Evolutionary conservation across 2,329 filamentous ascomycete genomes (phyloP).

Genomic region (Trichoderma polysporum): DNA sequence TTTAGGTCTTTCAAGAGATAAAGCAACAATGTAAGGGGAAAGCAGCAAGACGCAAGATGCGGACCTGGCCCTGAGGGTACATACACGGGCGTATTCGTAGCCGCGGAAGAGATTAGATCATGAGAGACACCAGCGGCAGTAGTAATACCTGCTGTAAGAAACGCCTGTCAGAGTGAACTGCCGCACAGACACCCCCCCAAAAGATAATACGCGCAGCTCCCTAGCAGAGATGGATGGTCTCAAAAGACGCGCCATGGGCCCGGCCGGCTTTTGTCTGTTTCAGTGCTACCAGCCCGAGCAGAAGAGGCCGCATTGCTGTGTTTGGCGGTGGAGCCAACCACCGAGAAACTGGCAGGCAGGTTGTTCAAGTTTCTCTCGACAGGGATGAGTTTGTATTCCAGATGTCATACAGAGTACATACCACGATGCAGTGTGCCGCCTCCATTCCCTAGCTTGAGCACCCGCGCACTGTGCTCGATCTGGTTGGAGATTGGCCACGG

Average conservation of each 20-base stretch:
- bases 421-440: background rate
- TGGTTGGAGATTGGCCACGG: background rate
- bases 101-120: too few relatives aligned
- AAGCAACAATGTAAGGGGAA: background rate
- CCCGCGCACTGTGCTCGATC: constrained; percentile 3
- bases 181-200: background rate
- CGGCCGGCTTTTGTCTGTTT: background rate
- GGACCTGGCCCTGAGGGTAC: background rate
- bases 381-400: constrained; percentile 8
- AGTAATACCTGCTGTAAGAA: constrained; percentile 7
- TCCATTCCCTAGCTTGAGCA: background rate
- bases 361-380: background rate
- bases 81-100: background rate
- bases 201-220: background rate
- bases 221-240: background rate
- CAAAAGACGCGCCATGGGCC: background rate
- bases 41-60: background rate
- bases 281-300: background rate
- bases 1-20: background rate
- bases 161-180: background rate
- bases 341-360: background rate
- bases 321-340: background rate
- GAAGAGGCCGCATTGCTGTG: background rate
- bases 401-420: background rate
- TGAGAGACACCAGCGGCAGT: background rate